phyloP scores from a whole-genome alignment of 2,329 filamentous ascomycete genomes.

The Tolypocladium cylindrosporum region DNA sequence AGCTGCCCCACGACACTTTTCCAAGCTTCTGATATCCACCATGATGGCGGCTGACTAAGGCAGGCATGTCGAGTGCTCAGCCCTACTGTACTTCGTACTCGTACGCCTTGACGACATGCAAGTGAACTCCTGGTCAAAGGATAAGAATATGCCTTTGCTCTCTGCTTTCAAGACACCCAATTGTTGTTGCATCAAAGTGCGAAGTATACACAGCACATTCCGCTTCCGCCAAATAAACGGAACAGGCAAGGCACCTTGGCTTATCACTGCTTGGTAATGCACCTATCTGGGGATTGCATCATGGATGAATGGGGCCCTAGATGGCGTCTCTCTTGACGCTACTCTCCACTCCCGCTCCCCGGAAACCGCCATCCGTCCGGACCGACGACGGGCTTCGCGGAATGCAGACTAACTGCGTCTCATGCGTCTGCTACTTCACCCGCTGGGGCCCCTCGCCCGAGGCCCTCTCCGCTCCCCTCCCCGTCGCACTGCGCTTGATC shows the following conservation, averaged over 20 bases:
- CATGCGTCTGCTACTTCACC: neutral
- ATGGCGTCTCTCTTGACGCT: neutral
- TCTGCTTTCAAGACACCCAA: too few species aligned
- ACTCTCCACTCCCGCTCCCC: neutral
- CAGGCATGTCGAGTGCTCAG: neutral
- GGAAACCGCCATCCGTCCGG: neutral
- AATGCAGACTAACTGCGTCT: neutral
- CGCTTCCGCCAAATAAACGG: too few species aligned
- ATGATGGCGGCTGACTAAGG: neutral
- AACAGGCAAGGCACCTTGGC: neutral
- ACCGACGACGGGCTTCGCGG: neutral
- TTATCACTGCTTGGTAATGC: neutral
- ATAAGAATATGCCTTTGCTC: too few species aligned
- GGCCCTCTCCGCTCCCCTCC: neutral
- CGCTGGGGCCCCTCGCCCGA: neutral
- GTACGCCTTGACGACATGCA: too few species aligned
- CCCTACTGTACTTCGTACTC: too few species aligned
- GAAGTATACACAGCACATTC: too few species aligned
- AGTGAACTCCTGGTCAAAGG: too few species aligned
- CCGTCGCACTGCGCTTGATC: neutral
- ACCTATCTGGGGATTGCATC: neutral
- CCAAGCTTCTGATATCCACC: neutral
- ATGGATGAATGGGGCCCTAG: neutral
- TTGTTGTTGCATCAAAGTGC: too few species aligned
- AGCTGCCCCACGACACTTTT: constrained; percentile 6